Conservation (phyloP, 495 filamentous ascomycete species). For the Annulohypoxylon stygium region DNA sequence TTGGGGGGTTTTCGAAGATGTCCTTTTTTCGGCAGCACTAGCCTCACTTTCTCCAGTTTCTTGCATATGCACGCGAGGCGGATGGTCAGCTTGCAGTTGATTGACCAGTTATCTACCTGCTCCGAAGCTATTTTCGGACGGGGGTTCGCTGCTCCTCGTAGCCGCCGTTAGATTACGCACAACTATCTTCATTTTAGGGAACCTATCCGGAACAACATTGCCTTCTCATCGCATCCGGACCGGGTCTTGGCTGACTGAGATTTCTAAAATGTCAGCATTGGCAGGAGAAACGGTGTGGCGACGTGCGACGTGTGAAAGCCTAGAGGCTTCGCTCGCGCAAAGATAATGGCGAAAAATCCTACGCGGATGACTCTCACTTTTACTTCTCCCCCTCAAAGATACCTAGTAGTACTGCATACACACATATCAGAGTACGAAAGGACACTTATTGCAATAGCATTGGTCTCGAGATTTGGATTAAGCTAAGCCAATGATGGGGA, state of each 20-base stretch:
- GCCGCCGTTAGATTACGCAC: constrained; percentile 29
- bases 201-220: constrained; percentile 29
- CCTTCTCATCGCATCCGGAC: constrained; percentile 28
- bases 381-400: neutral
- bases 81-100: constrained; percentile 42
- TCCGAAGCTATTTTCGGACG: constrained; percentile 43
- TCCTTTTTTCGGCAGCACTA: constrained; percentile 44
- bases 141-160: constrained; percentile 29
- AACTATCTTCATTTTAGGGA: constrained; percentile 29
- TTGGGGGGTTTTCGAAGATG: constrained; percentile 28
- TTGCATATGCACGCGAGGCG: constrained; percentile 47
- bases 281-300: constrained; percentile 8
- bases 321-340: neutral
- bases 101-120: constrained; percentile 21
- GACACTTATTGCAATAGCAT: constrained; percentile 25
- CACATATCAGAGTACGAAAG: neutral
- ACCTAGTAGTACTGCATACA: neutral
- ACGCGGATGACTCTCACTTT: constrained; percentile 16
- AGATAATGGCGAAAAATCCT: constrained; percentile 19
- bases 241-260: constrained; percentile 43
- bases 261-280: constrained; percentile 35
- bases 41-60: constrained; percentile 44
- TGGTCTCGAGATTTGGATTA: constrained; percentile 7
- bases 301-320: too few species aligned
- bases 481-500: constrained; percentile 3